Conservation (phyloP, 345 rosid genomes). For the Arabis alpina region DNA sequence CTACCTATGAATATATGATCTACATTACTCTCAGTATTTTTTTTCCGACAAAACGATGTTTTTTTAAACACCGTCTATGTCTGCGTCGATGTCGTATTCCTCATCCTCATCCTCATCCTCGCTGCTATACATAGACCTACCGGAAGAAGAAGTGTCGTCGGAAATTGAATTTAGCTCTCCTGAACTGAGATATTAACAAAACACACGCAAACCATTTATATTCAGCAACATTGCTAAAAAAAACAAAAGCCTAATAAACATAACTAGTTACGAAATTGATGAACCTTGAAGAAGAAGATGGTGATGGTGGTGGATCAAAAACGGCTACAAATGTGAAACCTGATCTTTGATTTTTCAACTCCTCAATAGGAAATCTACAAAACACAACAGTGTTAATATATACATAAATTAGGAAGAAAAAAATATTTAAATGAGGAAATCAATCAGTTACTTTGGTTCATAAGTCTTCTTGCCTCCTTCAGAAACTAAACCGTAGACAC, state of each 20-base stretch:
- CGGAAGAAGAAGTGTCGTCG: slow-evolving; percentile 16
- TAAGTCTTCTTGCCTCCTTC: slow-evolving; percentile 66
- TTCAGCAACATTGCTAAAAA: not conserved
- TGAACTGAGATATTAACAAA: slow-evolving; percentile 33
- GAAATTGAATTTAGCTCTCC: slow-evolving; percentile 17
- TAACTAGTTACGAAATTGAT: slow-evolving; percentile 6
- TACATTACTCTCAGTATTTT: too few species aligned
- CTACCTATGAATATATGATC: too few species aligned
- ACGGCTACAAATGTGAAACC: slow-evolving; percentile 67
- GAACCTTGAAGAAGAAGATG: slow-evolving; percentile 33
- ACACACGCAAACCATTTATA: not conserved
- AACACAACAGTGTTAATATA: slow-evolving; percentile 20
- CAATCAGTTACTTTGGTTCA: slow-evolving; percentile 53
- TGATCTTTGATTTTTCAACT: slow-evolving; percentile 68
- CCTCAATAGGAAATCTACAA: slow-evolving; percentile 69
- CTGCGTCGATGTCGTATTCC: not conserved
- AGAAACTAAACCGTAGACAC: slow-evolving; percentile 69
- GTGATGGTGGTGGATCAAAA: slow-evolving; percentile 46
- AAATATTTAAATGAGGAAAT: not conserved
- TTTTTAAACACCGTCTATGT: not conserved
- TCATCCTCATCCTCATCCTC: slow-evolving; percentile 26
- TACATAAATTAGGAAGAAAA: not conserved
- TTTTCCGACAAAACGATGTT: too few species aligned
- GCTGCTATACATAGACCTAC: slow-evolving; percentile 19
- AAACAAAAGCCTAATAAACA: not conserved